These are phyloP conservation scores for Nannochloropsis granulata DNA, from an alignment of 108 stramenopile genomes.

Conservation along the genomic window DNA sequence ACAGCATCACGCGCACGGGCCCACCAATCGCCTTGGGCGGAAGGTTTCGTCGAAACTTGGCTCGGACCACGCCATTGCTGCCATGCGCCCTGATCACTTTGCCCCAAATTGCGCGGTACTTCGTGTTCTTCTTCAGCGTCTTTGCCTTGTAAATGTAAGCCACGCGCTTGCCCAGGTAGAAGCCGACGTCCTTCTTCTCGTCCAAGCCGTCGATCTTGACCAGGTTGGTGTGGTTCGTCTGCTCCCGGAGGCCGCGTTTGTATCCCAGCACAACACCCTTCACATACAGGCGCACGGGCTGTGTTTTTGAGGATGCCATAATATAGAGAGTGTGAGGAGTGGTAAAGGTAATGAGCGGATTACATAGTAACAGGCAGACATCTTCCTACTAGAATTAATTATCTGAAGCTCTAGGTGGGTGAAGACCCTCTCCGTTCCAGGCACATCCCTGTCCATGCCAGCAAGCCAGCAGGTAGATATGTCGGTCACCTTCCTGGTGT, in stretches of 20 bases:
- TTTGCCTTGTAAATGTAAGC: conserved; percentile 94
- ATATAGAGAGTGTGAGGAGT: neutral
- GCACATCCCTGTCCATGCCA: too few relatives aligned
- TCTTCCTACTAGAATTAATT: too few relatives aligned
- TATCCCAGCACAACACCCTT: conserved; percentile 93
- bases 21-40: conserved; percentile 47
- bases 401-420: too few relatives aligned
- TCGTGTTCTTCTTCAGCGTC: conserved; percentile 48
- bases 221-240: conserved; percentile 87
- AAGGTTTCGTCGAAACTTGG: conserved; percentile 89
- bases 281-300: conserved; percentile 63
- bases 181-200: conserved; percentile 70
- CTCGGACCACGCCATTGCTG: conserved; percentile 89
- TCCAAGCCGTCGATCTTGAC: conserved; percentile 94
- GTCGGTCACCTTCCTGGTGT: too few relatives aligned
- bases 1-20: conserved; percentile 45
- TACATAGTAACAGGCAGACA: neutral
- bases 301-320: neutral
- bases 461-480: too few relatives aligned
- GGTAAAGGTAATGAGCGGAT: neutral
- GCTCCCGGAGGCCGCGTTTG: conserved; percentile 91
- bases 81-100: conserved; percentile 90
- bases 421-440: too few relatives aligned
- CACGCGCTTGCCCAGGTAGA: conserved; percentile 95
- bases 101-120: conserved; percentile 98